A percentile compares a stretch with the other conserved stretches of the same genome.
These are phyloP conservation scores for Leccinum obscurum DNA, from an alignment of 768 basidiomycete genomes.

Conservation along the genomic window DNA sequence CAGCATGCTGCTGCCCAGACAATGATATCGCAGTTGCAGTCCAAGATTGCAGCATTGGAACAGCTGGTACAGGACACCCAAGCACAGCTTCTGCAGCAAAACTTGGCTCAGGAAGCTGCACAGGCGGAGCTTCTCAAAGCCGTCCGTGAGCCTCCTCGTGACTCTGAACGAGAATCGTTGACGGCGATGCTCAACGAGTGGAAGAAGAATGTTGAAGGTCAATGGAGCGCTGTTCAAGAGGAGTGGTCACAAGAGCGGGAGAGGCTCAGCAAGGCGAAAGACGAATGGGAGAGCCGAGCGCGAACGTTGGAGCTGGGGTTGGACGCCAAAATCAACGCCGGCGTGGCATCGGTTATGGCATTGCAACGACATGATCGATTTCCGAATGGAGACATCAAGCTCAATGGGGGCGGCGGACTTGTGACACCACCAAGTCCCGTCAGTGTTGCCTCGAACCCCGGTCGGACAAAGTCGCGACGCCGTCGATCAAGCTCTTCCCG, in stretches of 20 bases:
- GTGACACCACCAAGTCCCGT: conserved; percentile 79
- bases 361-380: conserved; percentile 41
- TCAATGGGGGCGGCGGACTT: conserved; percentile 45
- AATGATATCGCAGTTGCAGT: conserved; percentile 69
- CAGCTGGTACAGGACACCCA: conserved; percentile 55
- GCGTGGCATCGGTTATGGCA: conserved; percentile 30
- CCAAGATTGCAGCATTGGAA: conserved; percentile 70
- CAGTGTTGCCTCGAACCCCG: conserved; percentile 65
- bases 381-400: conserved; percentile 34
- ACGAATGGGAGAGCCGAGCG: conserved; percentile 76
- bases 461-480: conserved; percentile 39
- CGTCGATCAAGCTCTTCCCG: conserved; percentile 44
- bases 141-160: conserved; percentile 35
- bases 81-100: conserved; percentile 40
- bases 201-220: conserved; percentile 77
- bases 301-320: conserved; percentile 53
- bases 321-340: conserved; percentile 42
- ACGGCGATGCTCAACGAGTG: conserved; percentile 63
- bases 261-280: conserved; percentile 66
- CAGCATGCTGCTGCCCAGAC: conserved; percentile 77
- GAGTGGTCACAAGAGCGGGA: conserved; percentile 84
- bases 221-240: conserved; percentile 75
- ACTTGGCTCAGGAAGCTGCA: conserved; percentile 36
- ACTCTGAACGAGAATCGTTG: conserved; percentile 48
- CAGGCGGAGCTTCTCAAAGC: conserved; percentile 34